These are phyloP conservation scores for Xylaria sp. DNA, from an alignment of 2,329 filamentous ascomycete genomes.

Conservation along the genomic window DNA sequence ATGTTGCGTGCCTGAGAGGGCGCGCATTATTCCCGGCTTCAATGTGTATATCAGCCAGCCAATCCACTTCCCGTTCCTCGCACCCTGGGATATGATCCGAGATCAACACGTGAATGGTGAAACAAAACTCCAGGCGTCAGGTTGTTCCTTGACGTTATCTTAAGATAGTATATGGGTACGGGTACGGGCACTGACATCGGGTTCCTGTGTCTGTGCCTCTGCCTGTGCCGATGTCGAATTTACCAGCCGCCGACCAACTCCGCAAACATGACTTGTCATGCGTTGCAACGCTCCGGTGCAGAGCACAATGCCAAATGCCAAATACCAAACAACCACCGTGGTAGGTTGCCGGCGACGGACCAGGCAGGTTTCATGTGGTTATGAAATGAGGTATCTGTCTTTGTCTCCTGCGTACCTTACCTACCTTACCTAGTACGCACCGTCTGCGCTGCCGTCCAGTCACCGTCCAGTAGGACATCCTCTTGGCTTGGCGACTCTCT, in stretches of 20 bases:
- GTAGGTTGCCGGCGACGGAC: slow-evolving; percentile 9
- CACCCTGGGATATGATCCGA: background rate
- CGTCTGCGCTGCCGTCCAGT: background rate
- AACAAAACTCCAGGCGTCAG: background rate
- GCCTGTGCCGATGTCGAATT: background rate
- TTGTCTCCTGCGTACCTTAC: background rate
- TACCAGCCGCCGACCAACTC: background rate
- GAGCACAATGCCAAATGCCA: background rate
- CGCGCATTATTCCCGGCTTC: background rate
- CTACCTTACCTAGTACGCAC: background rate
- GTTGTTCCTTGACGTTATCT: background rate
- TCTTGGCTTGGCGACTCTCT: slow-evolving; percentile 20
- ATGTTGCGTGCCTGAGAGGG: background rate
- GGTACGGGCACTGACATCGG: background rate
- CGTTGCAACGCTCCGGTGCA: background rate
- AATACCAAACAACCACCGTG: slow-evolving; percentile 1
- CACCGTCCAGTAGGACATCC: background rate
- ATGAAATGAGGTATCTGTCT: slow-evolving; percentile 24
- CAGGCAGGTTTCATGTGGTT: slow-evolving; percentile 28
- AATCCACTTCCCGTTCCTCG: background rate
- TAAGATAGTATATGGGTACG: background rate
- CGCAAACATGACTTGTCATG: slow-evolving; percentile 16
- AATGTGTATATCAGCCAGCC: background rate
- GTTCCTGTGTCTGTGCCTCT: background rate
- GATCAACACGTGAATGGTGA: slow-evolving; percentile 6